Base-by-base conservation (phyloP, 352 stramenopile species). In the Globisporangium iwayamae region DNA sequence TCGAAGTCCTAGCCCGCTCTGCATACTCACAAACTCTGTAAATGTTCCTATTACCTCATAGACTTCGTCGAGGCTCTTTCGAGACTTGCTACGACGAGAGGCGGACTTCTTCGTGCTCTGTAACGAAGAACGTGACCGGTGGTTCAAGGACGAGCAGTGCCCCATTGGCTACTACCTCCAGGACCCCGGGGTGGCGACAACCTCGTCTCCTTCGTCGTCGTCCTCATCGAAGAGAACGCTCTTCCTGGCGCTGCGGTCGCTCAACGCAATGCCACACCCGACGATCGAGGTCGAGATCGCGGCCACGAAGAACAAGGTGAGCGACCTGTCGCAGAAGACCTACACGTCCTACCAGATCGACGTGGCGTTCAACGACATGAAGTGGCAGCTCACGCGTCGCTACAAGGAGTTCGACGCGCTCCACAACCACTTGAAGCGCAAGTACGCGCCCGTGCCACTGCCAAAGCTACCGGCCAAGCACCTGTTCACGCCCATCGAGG, bases 341-440 rank as follows among this genome's bases (percentile, higher is more conserved):
- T 94, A 89, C 63, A 94, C 85, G 0, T 68, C 68, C 36, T 94
- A 94, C 67, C 58, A 77, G 45, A 81, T 94, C 56, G 78, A 90
- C 48, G 74, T 94, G 16, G 58, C 68, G 7, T 94, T 87, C 66
- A 88, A 89, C 36, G 78, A 78, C 52, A 76, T 90, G 52, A 75
- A 68, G 46, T 94, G 85, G 85, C 77, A 88, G 56, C 73, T 93
- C 18, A 62, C 74, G 14, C 70, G 83, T 3, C 82, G 85, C 4
- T 94, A 80, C 62, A 89, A 88, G 43, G 82, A 93, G 59, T 94
- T 86, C 34, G 56, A 83, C 53, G 53, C 52, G 9, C 70, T 86
- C 5, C 61, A 79, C 38, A 57, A 54, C 16, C 67, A 76, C 2
- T 51, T 84, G 8, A 71, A 70, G 43, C 62, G 16, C n/a, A 84